Percentiles rank a stretch among this genome's conserved stretches.
Evolutionary conservation across 352 stramenopile genomes (phyloP).

Genomic region (Pythium plurisporium): DNA sequence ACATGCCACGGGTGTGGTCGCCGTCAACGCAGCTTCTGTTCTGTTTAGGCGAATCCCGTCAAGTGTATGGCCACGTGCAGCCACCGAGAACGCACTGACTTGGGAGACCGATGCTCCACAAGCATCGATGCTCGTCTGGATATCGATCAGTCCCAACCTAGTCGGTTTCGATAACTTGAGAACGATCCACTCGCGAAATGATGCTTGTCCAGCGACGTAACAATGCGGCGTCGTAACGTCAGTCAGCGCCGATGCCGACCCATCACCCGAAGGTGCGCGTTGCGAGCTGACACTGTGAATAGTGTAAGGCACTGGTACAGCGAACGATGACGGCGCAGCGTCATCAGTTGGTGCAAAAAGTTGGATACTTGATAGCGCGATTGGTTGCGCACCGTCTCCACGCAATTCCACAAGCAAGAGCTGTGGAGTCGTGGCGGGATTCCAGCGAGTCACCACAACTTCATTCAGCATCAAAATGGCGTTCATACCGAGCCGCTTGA

Average conservation of each 20-base stretch:
- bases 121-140: slow-evolving; percentile 33
- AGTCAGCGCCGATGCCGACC: slow-evolving; percentile 33
- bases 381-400: slow-evolving; percentile 23
- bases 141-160: slow-evolving; percentile 46
- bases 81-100: slow-evolving; percentile 39
- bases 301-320: slow-evolving; percentile 38
- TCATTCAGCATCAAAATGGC: slow-evolving; percentile 66
- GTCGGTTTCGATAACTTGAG: slow-evolving; percentile 41
- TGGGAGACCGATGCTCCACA: slow-evolving; percentile 34
- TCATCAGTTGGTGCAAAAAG: slow-evolving; percentile 41
- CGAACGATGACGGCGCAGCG: neutral
- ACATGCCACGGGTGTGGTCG: neutral
- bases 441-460: slow-evolving; percentile 59
- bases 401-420: slow-evolving; percentile 55
- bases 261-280: slow-evolving; percentile 23
- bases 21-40: slow-evolving; percentile 12
- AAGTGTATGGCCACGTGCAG: slow-evolving; percentile 32
- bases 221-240: slow-evolving; percentile 28
- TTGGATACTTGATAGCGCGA: slow-evolving; percentile 44
- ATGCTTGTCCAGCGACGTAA: slow-evolving; percentile 35
- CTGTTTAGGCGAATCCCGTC: slow-evolving; percentile 25
- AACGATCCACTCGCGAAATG: slow-evolving; percentile 67
- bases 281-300: slow-evolving; percentile 72
- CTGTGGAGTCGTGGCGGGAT: slow-evolving; percentile 36
- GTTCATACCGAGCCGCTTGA: slow-evolving; percentile 28